Conservation (phyloP, 306 rosid genomes). For the Abrus precatorius region DNA sequence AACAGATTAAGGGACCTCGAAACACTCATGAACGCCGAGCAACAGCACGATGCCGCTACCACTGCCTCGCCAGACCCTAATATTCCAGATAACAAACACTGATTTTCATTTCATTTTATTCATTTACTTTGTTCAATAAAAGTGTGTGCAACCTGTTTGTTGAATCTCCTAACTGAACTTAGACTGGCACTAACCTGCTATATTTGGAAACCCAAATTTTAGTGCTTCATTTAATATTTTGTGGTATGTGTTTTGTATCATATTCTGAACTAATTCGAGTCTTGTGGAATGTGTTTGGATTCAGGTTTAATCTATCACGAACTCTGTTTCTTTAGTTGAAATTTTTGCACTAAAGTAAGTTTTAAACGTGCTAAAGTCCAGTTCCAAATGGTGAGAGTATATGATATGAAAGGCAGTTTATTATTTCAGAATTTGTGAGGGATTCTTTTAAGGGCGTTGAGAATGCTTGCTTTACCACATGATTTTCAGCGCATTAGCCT, state of each 20-base stretch:
- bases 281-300: background rate
- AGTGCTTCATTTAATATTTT: background rate
- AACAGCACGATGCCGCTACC: constrained; percentile 32
- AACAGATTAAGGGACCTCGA: constrained; percentile 72
- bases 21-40: constrained; percentile 46
- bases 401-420: too few species aligned
- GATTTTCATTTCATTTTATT: background rate
- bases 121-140: background rate
- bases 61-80: constrained; percentile 44
- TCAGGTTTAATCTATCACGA: too few species aligned
- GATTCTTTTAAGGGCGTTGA: too few species aligned
- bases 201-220: background rate
- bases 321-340: too few species aligned
- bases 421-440: too few species aligned
- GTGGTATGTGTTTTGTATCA: background rate
- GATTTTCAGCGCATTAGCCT: background rate
- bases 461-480: too few species aligned
- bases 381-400: too few species aligned
- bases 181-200: background rate
- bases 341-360: too few species aligned
- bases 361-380: too few species aligned
- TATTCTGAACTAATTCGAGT: background rate
- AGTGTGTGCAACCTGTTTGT: constrained; percentile 56
- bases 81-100: constrained; percentile 48
- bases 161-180: constrained; percentile 52